These are phyloP conservation scores for Aspergillus floridensis DNA, from an alignment of 2,329 filamentous ascomycete genomes.

Conservation along the genomic window DNA sequence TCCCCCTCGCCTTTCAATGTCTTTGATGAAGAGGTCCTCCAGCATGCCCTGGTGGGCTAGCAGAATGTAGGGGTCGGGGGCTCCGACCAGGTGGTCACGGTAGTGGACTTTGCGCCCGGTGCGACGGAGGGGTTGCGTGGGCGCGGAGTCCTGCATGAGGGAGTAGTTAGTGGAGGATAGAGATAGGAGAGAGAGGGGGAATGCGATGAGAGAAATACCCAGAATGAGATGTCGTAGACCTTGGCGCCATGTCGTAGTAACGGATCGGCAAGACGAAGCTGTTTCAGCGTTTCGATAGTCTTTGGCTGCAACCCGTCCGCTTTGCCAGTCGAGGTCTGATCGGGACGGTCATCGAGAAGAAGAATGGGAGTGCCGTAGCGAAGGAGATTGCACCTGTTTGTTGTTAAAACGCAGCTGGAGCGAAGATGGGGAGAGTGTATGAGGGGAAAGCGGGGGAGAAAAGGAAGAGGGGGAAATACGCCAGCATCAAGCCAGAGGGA, in stretches of 20 bases:
- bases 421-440: neutral
- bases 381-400: slow-evolving; percentile 53
- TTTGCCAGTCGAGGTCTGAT: slow-evolving; percentile 65
- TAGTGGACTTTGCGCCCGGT: slow-evolving; percentile 68
- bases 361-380: slow-evolving; percentile 65
- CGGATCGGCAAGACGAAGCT: slow-evolving; percentile 69
- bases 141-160: slow-evolving; percentile 6
- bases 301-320: slow-evolving; percentile 75
- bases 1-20: slow-evolving; percentile 63
- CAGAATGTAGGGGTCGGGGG: slow-evolving; percentile 54
- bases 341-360: slow-evolving; percentile 66
- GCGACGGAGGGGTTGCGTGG: slow-evolving; percentile 51
- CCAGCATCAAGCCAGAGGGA: slow-evolving; percentile 46
- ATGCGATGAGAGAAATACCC: slow-evolving; percentile 45
- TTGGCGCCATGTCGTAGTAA: slow-evolving; percentile 65
- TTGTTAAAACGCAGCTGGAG: neutral
- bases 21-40: slow-evolving; percentile 67
- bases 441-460: slow-evolving; percentile 4
- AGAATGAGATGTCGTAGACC: slow-evolving; percentile 73
- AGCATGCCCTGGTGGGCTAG: slow-evolving; percentile 72
- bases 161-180: too few species aligned
- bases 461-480: slow-evolving; percentile 22
- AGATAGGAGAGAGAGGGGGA: too few species aligned
- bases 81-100: slow-evolving; percentile 51
- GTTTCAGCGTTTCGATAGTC: slow-evolving; percentile 72